These are phyloP conservation scores for Moricandia arvensis DNA, from an alignment of 345 rosid species.

Conservation along the genomic window DNA sequence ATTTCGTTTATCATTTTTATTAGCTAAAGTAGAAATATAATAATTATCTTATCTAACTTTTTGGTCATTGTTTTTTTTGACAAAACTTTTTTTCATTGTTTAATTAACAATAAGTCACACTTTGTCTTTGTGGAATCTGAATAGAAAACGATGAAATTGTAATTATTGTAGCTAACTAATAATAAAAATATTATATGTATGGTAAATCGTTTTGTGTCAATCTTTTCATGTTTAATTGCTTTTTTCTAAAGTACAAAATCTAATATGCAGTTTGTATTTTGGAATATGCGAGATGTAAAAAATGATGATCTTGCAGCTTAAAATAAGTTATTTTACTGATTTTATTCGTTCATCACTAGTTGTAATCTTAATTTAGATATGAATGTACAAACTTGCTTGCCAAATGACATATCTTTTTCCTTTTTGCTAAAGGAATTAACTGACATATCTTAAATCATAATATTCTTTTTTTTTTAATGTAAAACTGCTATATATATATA, in stretches of 20 bases:
- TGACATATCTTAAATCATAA: background rate
- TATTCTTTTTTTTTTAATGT: background rate
- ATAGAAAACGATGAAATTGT: background rate
- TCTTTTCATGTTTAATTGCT: background rate
- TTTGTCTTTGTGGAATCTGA: background rate
- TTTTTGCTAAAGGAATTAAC: no score
- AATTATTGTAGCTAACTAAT: background rate
- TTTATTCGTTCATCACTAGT: background rate
- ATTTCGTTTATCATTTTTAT: background rate
- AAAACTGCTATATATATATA: background rate
- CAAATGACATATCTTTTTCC: no score
- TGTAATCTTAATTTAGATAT: background rate
- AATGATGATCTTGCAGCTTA: background rate
- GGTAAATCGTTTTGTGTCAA: background rate
- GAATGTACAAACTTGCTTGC: background rate
- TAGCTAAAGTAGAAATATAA: constrained; percentile 2
- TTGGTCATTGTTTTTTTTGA: no score
- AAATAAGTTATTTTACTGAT: background rate
- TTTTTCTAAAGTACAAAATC: background rate
- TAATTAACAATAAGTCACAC: background rate
- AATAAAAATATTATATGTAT: background rate
- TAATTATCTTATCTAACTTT: background rate
- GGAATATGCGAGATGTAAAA: background rate
- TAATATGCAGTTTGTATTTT: background rate
- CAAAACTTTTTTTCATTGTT: no score